Base-by-base conservation (phyloP, 352 stramenopile species). In the Globisporangium yorkense region DNA sequence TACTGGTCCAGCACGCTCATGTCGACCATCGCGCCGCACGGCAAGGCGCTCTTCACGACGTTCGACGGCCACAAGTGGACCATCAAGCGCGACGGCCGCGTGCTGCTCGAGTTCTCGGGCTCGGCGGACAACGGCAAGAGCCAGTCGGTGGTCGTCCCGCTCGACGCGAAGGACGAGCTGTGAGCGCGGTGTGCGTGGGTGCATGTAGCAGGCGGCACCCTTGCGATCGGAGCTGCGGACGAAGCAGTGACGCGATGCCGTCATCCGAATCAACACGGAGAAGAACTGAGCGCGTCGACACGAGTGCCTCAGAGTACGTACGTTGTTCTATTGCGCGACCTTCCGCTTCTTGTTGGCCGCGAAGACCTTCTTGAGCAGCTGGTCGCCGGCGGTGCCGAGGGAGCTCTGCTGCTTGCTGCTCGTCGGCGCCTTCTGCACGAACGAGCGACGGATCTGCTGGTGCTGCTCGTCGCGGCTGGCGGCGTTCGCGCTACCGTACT, bases 1-100 rank as follows among this genome's bases (percentile, higher is more conserved):
- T 91, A 82, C 62, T 92, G 80, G 81, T 81, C 73, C 20, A 75
- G 65, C 45, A 87, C 71, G 41, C 76, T 87, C 55, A 88, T 94
- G 77, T 73, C 57, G 35, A 88, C 69, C 20, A 77, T 94, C 27
- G 64, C 63, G 20, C 57, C 81, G 2, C 64, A 75, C 44, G 69
- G 67, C 39, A 75, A 65, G 16, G 62, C 74, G 29, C 56, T 72
- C 18, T 94, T 82, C 70, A 80, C 72, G 49, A 88, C 84, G 18
- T 92, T 73, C 65, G 75, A 68, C 21, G 69, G 66, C 44, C 81
- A 91, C 68, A 70, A 80, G 67, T 94, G 84, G 84, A 73, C 71
- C 33, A 18, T 92, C 50, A 89, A 88, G 65, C 51, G 77, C 51
- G 70, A 62, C 33, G 66, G 84, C 54, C 45, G 63, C 31, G 65